phyloP scores from a whole-genome alignment of 2,329 filamentous ascomycete genomes.

The Beauveria scarabaeidicola region DNA sequence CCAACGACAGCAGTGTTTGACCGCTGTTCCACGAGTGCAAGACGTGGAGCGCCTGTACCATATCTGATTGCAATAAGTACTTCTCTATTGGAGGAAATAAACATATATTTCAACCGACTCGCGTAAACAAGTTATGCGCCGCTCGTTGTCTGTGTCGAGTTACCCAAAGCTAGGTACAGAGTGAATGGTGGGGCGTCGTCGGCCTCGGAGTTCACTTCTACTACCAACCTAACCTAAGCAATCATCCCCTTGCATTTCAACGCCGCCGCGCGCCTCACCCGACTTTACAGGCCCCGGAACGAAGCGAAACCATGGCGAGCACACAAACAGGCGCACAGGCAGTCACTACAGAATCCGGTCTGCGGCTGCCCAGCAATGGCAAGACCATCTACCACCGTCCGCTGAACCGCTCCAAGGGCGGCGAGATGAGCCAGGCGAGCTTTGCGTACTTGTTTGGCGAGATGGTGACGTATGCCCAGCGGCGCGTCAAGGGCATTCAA shows the following conservation, averaged over 20 bases:
- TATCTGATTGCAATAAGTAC: no score
- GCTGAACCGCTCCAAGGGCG: conserved; percentile 78
- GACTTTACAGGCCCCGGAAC: not conserved
- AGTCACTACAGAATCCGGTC: conserved; percentile 47
- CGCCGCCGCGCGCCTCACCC: not conserved
- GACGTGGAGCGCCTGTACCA: no score
- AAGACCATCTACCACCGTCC: conserved; percentile 98
- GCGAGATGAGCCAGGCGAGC: conserved; percentile 83
- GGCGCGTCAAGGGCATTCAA: conserved; percentile 81
- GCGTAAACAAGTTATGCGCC: no score
- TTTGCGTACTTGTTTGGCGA: conserved; percentile 95
- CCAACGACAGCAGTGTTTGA: no score
- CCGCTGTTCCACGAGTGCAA: no score
- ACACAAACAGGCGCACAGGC: conserved; percentile 37
- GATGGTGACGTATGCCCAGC: conserved; percentile 93
- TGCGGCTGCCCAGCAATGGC: conserved; percentile 84
- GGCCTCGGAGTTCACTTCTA: no score
- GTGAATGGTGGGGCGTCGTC: not conserved
- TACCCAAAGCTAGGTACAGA: not conserved
- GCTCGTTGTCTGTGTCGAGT: no score
- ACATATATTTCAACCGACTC: no score
- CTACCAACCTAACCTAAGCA: not conserved
- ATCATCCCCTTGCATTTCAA: not conserved
- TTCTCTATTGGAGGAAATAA: no score
- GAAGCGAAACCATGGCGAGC: conserved; percentile 36